Evolutionary conservation across 768 basidiomycete species (phyloP).

Genomic region (Suillus occidentalis): DNA sequence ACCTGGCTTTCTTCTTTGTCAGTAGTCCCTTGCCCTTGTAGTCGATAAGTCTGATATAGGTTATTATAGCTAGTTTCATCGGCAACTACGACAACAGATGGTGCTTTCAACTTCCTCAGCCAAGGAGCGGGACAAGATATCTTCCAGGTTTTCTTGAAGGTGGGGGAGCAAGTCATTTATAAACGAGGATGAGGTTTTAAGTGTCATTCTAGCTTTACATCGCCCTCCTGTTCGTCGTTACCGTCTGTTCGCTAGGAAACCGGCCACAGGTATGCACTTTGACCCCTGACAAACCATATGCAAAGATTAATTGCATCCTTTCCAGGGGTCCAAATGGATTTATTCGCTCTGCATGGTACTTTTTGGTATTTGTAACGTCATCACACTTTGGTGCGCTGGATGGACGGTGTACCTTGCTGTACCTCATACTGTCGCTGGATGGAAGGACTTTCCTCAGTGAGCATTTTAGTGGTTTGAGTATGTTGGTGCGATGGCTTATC

Average conservation of each 20-base stretch:
- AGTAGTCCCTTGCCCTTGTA: slow-evolving; percentile 34
- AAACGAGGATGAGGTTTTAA: neutral
- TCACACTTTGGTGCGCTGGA: slow-evolving; percentile 88
- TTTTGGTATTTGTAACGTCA: slow-evolving; percentile 76
- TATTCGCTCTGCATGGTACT: slow-evolving; percentile 75
- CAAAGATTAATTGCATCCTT: slow-evolving; percentile 7
- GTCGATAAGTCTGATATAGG: slow-evolving; percentile 19
- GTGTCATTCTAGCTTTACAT: slow-evolving; percentile 62
- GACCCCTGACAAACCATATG: slow-evolving; percentile 7
- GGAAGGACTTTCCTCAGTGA: slow-evolving; percentile 72
- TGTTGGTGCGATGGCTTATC: slow-evolving; percentile 7
- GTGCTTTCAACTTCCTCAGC: slow-evolving; percentile 83
- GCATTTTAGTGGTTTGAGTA: slow-evolving; percentile 23
- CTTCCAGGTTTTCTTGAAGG: slow-evolving; percentile 76
- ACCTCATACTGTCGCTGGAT: slow-evolving; percentile 70
- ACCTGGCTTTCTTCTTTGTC: slow-evolving; percentile 92
- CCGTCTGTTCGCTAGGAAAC: slow-evolving; percentile 89
- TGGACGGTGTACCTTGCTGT: slow-evolving; percentile 87
- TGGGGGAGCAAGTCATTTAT: slow-evolving; percentile 18
- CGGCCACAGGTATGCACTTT: slow-evolving; percentile 59
- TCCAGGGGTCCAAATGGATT: slow-evolving; percentile 80
- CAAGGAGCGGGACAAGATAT: slow-evolving; percentile 67
- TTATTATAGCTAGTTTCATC: slow-evolving; percentile 70
- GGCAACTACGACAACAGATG: slow-evolving; percentile 62
- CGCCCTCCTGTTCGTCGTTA: slow-evolving; percentile 75